Percentiles rank a stretch among this genome's conserved stretches.
Conservation (phyloP, 768 basidiomycete genomes). For the Macrolepiota dolichaula region DNA sequence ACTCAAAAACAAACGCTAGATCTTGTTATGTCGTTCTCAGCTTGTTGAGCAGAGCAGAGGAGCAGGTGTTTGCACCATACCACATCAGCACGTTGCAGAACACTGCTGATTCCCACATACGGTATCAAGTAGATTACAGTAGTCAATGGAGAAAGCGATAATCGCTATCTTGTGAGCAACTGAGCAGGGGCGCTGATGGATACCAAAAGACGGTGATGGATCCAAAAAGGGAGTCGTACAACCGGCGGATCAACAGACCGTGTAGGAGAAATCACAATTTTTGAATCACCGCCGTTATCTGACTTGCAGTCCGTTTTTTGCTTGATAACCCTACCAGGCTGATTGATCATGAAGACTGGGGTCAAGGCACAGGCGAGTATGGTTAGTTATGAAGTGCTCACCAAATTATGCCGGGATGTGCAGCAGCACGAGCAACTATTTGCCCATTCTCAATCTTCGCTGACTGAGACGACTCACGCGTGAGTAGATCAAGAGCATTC, state of each 20-base stretch:
- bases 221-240: neutral
- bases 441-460: neutral
- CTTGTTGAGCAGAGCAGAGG: neutral
- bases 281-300: neutral
- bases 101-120: neutral
- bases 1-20: neutral
- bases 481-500: slow-evolving; percentile 6
- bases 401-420: neutral
- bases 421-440: neutral
- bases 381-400: neutral
- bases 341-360: neutral
- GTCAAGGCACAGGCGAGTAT: neutral
- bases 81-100: neutral
- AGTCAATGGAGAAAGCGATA: neutral
- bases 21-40: neutral
- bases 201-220: neutral
- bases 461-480: neutral
- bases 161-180: slow-evolving; percentile 2
- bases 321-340: neutral
- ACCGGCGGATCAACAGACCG: slow-evolving; percentile 4
- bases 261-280: neutral
- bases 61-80: neutral
- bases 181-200: neutral
- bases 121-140: neutral
- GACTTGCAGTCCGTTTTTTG: neutral